Base-by-base conservation (phyloP, 768 basidiomycete genomes). In the Trametopsis cervina region DNA sequence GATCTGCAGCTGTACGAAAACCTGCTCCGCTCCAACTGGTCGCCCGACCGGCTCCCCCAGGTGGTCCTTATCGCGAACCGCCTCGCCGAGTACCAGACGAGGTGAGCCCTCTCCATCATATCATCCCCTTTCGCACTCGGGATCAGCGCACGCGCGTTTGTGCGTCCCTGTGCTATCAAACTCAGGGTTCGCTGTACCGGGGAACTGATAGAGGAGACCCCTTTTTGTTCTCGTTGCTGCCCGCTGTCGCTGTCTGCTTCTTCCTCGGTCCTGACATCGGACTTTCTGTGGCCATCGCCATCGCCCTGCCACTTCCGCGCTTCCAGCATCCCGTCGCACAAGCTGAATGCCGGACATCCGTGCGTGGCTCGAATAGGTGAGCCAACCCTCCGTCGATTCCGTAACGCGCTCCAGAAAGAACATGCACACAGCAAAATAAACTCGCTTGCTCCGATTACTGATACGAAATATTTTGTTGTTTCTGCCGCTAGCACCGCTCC, bases 1-100 rank as follows among this genome's bases (percentile, higher is more conserved):
- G 83, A 85, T 58, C 59, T 83, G 63, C 73, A 72, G 51, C 70
- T 89, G 22, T 85, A 88, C 61, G 84, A 89, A 59, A 71, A 66
- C 54, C 58, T 87, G 39, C 63, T 89, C 47, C 71, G 72, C 49
- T 71, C 72, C 11, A 87, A 86, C 60, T 84, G 82, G 81, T 64
- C 68, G 40, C 58, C 50, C 23, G 68, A 68, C 23, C 64, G 65
- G 18, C 63, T 86, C 44, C 58, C 67, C 48, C 68, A 66, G 49
- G 57, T 81, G 20, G 57, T 86, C 45, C 67, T 89, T 45, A 57
- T 89, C 51, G 82, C 78, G 47, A 89, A 89, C 65, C 71, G 66
- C 45, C 68, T 89, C 51, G 63, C 67, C 53, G 80, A 84, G 54
- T 89, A 88, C 60, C 63, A 77, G 46, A 81, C 83, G 54, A 81